Evolutionary conservation across 108 stramenopile genomes (phyloP).

Genomic region (Epipyxis sp.): DNA sequence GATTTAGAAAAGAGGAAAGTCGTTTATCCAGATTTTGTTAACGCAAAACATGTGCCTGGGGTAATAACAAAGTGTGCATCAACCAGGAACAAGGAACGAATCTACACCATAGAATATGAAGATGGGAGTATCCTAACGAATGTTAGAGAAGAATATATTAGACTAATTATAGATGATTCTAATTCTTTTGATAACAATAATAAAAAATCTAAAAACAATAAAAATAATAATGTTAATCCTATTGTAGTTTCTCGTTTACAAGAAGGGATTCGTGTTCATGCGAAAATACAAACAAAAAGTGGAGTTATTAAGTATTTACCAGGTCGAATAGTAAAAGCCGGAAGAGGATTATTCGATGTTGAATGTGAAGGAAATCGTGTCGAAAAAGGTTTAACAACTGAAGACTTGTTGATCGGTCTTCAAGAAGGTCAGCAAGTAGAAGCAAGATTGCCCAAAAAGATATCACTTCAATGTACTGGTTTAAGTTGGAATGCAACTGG

Average conservation of each 20-base stretch:
- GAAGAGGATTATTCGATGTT: neutral
- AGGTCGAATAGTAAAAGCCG: constrained; percentile 18
- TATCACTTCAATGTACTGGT: constrained; percentile 35
- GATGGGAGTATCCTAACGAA: neutral
- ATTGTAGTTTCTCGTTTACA: neutral
- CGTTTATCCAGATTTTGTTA: constrained; percentile 10
- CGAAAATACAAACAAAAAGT: neutral
- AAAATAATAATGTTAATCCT: neutral
- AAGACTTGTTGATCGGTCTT: constrained; percentile 7
- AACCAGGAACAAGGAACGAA: constrained; percentile 24
- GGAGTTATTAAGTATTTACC: neutral
- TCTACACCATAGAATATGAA: constrained; percentile 15
- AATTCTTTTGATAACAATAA: neutral
- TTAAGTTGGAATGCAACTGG: constrained; percentile 53
- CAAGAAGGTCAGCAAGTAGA: constrained; percentile 19
- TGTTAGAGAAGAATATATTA: constrained; percentile 30
- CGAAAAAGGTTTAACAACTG: neutral
- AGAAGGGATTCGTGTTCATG: constrained; percentile 30
- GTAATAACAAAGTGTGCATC: neutral
- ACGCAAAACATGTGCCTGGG: neutral
- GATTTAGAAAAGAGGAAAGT: constrained; percentile 23
- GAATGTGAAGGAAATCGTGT: constrained; percentile 13
- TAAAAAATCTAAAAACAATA: neutral
- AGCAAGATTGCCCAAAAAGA: neutral
- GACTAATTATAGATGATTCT: neutral